Evolutionary conservation across 257 asterid genomes (phyloP).

Genomic region (Solanum pennellii): DNA sequence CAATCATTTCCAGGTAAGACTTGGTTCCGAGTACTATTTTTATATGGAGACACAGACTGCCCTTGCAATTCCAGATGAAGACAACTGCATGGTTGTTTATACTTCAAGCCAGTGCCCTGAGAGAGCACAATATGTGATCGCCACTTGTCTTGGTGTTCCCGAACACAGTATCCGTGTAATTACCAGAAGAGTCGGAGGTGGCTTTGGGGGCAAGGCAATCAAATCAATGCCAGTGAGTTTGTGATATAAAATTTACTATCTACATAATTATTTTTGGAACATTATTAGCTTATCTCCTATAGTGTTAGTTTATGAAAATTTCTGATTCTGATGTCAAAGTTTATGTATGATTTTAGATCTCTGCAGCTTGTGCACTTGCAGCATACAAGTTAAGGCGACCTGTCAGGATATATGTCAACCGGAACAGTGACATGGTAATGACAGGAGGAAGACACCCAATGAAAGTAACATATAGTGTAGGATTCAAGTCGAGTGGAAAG

Average conservation of each 20-base stretch:
- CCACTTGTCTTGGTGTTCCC: not conserved
- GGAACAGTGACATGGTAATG: constrained; percentile 59
- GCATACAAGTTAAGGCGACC: constrained; percentile 62
- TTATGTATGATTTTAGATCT: constrained; percentile 28
- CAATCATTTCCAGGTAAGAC: constrained; percentile 31
- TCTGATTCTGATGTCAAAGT: not conserved
- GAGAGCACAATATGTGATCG: not conserved
- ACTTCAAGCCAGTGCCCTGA: not conserved
- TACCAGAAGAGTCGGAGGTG: not conserved
- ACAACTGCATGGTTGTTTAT: not conserved
- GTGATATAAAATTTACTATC: not conserved
- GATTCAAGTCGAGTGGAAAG: constrained; percentile 58
- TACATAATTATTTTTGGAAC: not conserved
- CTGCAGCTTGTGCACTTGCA: constrained; percentile 72
- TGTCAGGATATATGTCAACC: constrained; percentile 49
- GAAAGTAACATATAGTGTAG: constrained; percentile 58
- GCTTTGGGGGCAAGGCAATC: not conserved
- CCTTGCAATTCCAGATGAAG: constrained; percentile 63
- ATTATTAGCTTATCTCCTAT: not conserved
- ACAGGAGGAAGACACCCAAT: constrained; percentile 76
- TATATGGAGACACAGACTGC: constrained; percentile 75
- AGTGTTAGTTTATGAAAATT: not conserved
- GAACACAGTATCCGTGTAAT: not conserved
- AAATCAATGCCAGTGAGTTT: not conserved
- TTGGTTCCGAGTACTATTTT: constrained; percentile 58